Conservation (phyloP, 495 filamentous ascomycete species). For the Tuber aestivum region DNA sequence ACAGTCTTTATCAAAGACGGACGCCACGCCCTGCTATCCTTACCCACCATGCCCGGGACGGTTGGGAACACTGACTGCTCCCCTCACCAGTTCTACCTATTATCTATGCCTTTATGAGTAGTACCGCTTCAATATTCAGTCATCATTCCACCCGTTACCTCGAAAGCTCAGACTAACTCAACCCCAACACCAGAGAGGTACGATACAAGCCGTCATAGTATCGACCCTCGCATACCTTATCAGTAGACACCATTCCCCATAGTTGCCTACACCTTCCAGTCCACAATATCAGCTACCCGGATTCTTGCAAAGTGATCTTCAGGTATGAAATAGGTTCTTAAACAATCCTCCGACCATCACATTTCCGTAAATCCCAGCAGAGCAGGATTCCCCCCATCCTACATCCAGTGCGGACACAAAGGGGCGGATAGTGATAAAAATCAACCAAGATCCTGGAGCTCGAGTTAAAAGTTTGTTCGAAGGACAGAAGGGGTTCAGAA, state of each 20-base stretch:
- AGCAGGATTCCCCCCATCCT: neutral
- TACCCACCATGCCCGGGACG: no score
- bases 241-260: neutral
- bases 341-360: no score
- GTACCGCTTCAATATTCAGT: neutral
- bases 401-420: neutral
- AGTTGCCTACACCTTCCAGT: neutral
- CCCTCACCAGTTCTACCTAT: neutral
- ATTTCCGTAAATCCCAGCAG: neutral
- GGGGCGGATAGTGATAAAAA: neutral
- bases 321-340: neutral
- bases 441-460: neutral
- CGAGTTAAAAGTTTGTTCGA: neutral
- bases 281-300: neutral
- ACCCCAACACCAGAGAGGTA: neutral
- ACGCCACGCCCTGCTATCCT: no score
- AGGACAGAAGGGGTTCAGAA: no score
- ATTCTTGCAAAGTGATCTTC: neutral
- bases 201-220: neutral
- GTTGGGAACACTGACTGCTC: no score
- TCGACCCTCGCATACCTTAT: neutral
- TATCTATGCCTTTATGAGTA: neutral
- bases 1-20: no score
- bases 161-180: no score
- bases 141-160: neutral